phyloP scores from a whole-genome alignment of 2,329 filamentous ascomycete genomes.

The Cercospora sp. region DNA sequence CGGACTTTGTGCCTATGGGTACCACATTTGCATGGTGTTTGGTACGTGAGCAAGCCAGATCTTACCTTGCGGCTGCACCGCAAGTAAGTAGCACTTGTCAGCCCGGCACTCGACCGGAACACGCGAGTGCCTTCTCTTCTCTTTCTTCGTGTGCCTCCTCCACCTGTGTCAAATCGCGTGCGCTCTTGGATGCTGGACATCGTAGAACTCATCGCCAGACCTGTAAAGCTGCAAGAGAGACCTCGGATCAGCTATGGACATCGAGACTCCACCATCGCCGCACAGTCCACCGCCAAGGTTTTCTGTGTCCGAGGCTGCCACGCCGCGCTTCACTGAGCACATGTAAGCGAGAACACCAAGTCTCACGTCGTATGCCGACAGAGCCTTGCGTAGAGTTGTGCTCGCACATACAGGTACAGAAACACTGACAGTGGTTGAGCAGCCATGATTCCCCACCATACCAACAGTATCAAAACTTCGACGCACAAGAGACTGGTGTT shows the following conservation, averaged over 20 bases:
- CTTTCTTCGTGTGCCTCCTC: constrained; percentile 1
- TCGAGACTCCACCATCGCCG: constrained; percentile 13
- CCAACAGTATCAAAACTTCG: constrained; percentile 27
- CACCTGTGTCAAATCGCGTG: background rate
- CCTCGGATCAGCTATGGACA: background rate
- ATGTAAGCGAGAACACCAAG: constrained; percentile 27
- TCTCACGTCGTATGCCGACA: background rate
- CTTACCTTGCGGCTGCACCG: background rate
- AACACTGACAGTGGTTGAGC: background rate
- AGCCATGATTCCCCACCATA: constrained; percentile 33
- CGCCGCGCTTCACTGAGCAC: constrained; percentile 33
- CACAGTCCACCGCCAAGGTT: constrained; percentile 27
- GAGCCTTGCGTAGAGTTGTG: background rate
- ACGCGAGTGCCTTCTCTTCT: background rate
- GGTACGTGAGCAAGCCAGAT: constrained; percentile 7
- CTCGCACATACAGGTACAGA: background rate
- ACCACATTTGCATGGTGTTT: background rate
- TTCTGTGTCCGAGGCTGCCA: constrained; percentile 20
- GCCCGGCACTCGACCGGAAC: background rate
- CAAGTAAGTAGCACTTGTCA: background rate
- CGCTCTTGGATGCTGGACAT: constrained; percentile 1
- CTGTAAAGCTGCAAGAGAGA: background rate
- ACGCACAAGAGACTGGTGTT: constrained; percentile 21
- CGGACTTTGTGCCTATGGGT: constrained; percentile 1
- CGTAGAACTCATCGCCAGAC: background rate